Base-by-base conservation (phyloP, 164 flowering plant genomes). In the Stephania cephalantha region DNA sequence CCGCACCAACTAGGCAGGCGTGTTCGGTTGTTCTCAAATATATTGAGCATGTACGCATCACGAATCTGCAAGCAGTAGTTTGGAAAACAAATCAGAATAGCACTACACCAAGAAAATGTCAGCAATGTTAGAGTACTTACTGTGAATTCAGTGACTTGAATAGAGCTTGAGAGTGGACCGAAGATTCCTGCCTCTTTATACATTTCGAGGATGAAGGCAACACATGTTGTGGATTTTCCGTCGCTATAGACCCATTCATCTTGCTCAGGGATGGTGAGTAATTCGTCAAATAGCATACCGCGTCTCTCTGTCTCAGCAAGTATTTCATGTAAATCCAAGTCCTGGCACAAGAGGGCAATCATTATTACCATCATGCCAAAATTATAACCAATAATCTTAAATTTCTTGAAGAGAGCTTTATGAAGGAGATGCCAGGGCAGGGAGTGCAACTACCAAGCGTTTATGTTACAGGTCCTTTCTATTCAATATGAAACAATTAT, bases 221-320 rank as follows among this genome's bases (percentile, higher is more conserved):
- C 97, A 79, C 99, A 95, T 2, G 98, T 91, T 10, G 99, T 95
- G n/a, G 99, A 95, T 82, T 95, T 91, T 55, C 99, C 99, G 82
- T 95, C 99, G 82, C 98, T 95, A 76, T 95, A 95, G 30, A 91
- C 88, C 99, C 99, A 95, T 25, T 95, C 97, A 80, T 95, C 99
- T 85, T 90, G 90, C 73, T 95, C 99, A 1, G 99, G 99, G 70
- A 93, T 86, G 42, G 95, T 87, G 63, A 95, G 91, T 70, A 95
- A 83, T 44, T 95, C 85, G 76, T 90, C 99, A 75, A 95, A 95
- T 15, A 91, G 73, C 50, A 91, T 80, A 22, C 95, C 97, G 71
- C 92, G 90, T 66, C 74, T 87, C 83, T 93, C 98, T 52, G 86
- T 85, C 84, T 95, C 99, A 45, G 69, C 88, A 55, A 95, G 83